Evolutionary conservation across 1,284 basidiomycete species (phyloP).

Genomic region (Papiliotrema laurentii): DNA sequence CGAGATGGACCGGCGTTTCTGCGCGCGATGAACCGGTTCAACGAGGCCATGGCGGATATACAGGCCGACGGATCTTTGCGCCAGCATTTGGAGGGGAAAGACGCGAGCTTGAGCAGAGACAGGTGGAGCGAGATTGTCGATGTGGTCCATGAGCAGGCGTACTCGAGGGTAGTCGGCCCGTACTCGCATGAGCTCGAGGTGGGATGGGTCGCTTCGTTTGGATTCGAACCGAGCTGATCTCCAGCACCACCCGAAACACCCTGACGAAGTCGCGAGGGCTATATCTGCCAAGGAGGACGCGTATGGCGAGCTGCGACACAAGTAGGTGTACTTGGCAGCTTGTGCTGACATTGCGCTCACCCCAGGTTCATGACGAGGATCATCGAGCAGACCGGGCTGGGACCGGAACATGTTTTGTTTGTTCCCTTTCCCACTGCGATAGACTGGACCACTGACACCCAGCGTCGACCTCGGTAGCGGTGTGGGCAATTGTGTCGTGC

Average conservation of each 20-base stretch:
- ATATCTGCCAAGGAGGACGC: conserved; percentile 44
- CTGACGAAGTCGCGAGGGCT: conserved; percentile 37
- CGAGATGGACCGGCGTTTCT: conserved; percentile 52
- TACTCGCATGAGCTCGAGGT: conserved; percentile 48
- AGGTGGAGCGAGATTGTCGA: conserved; percentile 50
- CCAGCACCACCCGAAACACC: conserved; percentile 40
- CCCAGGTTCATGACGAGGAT: conserved; percentile 43
- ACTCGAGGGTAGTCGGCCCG: conserved; percentile 55
- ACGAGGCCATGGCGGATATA: conserved; percentile 47
- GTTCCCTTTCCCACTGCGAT: conserved; percentile 35
- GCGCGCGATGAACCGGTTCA: conserved; percentile 51
- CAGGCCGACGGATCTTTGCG: conserved; percentile 41
- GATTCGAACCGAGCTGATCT: background rate
- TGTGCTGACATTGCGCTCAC: too few relatives aligned
- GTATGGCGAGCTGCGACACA: conserved; percentile 46
- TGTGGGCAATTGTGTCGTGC: conserved; percentile 55
- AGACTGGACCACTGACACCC: conserved; percentile 34
- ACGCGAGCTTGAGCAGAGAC: conserved; percentile 18
- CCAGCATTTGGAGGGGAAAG: conserved; percentile 20
- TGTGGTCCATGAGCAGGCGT: conserved; percentile 53
- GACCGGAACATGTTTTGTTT: conserved; percentile 40
- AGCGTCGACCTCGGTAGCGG: conserved; percentile 56
- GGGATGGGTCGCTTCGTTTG: conserved; percentile 1
- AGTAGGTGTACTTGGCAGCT: too few relatives aligned
- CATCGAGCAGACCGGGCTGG: conserved; percentile 40